Conservation (phyloP, 2,329 filamentous ascomycete genomes). For the Graphium sp. region DNA sequence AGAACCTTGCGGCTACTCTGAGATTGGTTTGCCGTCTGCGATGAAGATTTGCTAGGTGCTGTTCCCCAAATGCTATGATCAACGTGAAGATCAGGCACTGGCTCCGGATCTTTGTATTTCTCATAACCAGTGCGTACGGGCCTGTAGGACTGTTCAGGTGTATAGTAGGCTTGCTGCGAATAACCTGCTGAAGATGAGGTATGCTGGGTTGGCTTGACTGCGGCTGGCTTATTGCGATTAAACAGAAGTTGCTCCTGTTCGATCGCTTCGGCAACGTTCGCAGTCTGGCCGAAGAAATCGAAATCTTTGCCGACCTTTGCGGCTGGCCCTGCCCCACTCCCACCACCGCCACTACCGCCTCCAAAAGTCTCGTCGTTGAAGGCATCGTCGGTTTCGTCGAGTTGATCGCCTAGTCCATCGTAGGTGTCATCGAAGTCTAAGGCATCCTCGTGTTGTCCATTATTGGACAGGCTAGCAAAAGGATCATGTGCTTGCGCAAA, state of each 20-base stretch:
- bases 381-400: slow-evolving; percentile 82
- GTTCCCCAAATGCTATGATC: slow-evolving; percentile 89
- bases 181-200: slow-evolving; percentile 7
- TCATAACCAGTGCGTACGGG: slow-evolving; percentile 75
- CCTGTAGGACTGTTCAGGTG: too few species aligned
- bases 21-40: slow-evolving; percentile 14
- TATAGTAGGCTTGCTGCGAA: slow-evolving; percentile 10
- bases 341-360: slow-evolving; percentile 21
- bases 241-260: slow-evolving; percentile 83
- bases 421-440: slow-evolving; percentile 93
- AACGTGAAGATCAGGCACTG: slow-evolving; percentile 78
- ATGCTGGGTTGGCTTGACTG: slow-evolving; percentile 12
- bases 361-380: slow-evolving; percentile 96
- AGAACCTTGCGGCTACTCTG: slow-evolving; percentile 56
- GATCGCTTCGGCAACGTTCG: slow-evolving; percentile 69
- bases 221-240: slow-evolving; percentile 51
- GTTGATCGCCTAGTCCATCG: slow-evolving; percentile 78
- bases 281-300: slow-evolving; percentile 90
- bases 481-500: slow-evolving; percentile 76
- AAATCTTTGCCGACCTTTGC: slow-evolving; percentile 73
- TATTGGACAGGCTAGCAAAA: slow-evolving; percentile 64
- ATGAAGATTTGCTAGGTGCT: slow-evolving; percentile 31
- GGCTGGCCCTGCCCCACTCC: too few species aligned
- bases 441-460: slow-evolving; percentile 38
- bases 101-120: slow-evolving; percentile 71